These are phyloP conservation scores for Calonectria pseudoturangicola DNA, from an alignment of 2,329 filamentous ascomycete genomes.

Conservation along the genomic window DNA sequence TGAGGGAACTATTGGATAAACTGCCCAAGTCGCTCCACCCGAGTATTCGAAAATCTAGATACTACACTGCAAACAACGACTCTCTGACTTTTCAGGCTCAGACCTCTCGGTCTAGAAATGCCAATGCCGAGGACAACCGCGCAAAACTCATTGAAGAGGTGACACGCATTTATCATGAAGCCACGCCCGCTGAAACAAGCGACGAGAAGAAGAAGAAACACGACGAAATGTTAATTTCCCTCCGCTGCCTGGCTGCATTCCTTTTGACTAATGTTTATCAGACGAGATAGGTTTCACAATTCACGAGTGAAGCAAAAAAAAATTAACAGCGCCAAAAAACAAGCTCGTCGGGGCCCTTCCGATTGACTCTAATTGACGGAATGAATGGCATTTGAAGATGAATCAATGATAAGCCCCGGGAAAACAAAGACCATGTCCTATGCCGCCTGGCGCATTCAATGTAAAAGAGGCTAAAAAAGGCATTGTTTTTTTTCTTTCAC, in stretches of 20 bases:
- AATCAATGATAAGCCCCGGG: background rate
- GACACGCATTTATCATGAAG: slow-evolving; percentile 66
- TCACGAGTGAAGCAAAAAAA: slow-evolving; percentile 69
- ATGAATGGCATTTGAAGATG: background rate
- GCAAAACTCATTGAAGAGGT: slow-evolving; percentile 70
- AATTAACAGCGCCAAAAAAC: slow-evolving; percentile 70
- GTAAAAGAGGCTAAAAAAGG: background rate
- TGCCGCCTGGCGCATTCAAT: background rate
- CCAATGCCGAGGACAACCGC: slow-evolving; percentile 73
- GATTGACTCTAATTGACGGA: slow-evolving; percentile 40
- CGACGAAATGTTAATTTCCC: slow-evolving; percentile 64
- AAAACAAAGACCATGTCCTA: background rate
- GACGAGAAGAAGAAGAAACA: slow-evolving; percentile 69
- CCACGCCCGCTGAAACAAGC: slow-evolving; percentile 68
- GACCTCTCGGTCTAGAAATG: slow-evolving; percentile 69
- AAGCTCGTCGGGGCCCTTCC: slow-evolving; percentile 63
- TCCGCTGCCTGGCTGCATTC: background rate
- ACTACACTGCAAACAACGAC: slow-evolving; percentile 72
- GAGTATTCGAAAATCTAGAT: slow-evolving; percentile 70
- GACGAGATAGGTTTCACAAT: slow-evolving; percentile 68
- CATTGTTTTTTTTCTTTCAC: background rate
- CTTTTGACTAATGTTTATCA: slow-evolving; percentile 54
- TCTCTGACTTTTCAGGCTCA: slow-evolving; percentile 74
- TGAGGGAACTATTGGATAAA: slow-evolving; percentile 66
- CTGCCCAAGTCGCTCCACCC: slow-evolving; percentile 70